These are phyloP conservation scores for Arthonia radiata DNA, from an alignment of 495 filamentous ascomycete genomes.

Conservation along the genomic window DNA sequence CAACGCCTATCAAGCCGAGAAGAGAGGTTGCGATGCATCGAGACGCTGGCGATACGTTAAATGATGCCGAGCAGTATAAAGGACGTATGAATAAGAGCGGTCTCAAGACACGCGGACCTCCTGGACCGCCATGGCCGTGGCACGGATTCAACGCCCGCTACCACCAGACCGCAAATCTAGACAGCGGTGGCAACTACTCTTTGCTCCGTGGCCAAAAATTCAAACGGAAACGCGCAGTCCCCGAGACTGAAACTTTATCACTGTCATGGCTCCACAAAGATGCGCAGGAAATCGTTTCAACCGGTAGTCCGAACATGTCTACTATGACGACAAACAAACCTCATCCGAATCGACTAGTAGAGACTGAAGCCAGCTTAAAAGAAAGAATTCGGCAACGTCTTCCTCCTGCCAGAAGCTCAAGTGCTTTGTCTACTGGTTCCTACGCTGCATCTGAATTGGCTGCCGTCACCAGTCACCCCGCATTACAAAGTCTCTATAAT, in stretches of 20 bases:
- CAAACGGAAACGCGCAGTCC: conserved; percentile 11
- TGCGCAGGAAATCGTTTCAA: neutral
- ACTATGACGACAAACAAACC: neutral
- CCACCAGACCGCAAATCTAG: too few species aligned
- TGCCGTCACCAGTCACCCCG: conserved; percentile 20
- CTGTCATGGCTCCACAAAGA: conserved; percentile 9
- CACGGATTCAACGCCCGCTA: too few species aligned
- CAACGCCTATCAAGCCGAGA: conserved; percentile 1
- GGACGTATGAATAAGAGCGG: too few species aligned
- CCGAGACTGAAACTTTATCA: conserved; percentile 11
- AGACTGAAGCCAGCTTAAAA: conserved; percentile 1
- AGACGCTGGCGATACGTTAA: conserved; percentile 6
- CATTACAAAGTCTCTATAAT: conserved; percentile 21
- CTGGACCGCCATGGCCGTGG: too few species aligned
- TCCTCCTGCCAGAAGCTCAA: neutral
- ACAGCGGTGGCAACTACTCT: too few species aligned
- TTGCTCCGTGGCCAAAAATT: conserved; percentile 7
- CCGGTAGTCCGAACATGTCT: conserved; percentile 1
- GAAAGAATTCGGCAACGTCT: neutral
- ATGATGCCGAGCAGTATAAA: conserved; percentile 3
- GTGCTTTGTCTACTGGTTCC: too few species aligned
- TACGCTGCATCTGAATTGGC: conserved; percentile 4
- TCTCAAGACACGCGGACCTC: too few species aligned
- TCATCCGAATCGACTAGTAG: too few species aligned
- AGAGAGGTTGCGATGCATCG: conserved; percentile 4